Percentiles rank a stretch among this genome's conserved stretches.
These are phyloP conservation scores for Nigrospora oryzae DNA, from an alignment of 2,329 filamentous ascomycete species.

Conservation along the genomic window DNA sequence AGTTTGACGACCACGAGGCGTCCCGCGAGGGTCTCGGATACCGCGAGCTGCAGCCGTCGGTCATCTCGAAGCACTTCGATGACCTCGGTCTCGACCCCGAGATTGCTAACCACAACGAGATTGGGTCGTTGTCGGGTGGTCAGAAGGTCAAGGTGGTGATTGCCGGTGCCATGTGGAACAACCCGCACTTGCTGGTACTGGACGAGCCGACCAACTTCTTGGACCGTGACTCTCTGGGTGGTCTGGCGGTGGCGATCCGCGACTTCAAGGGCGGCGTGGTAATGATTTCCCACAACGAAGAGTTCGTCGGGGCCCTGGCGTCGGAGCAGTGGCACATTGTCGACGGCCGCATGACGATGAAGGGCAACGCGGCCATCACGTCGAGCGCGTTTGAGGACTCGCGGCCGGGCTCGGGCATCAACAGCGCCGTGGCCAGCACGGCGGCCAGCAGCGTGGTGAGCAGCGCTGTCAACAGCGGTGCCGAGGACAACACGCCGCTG, in stretches of 20 bases:
- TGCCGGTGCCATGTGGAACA: conserved; percentile 96
- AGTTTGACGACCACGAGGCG: conserved; percentile 97
- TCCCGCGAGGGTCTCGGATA: conserved; percentile 98
- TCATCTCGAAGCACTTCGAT: conserved; percentile 97
- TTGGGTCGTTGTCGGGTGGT: conserved; percentile 88
- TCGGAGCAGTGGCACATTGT: conserved; percentile 94
- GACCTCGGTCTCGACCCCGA: conserved; percentile 94
- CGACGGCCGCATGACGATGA: conserved; percentile 79
- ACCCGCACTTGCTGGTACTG: conserved; percentile 91
- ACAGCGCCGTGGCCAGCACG: conserved; percentile 45
- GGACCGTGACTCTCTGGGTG: conserved; percentile 93
- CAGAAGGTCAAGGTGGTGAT: conserved; percentile 99
- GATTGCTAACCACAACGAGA: conserved; percentile 98
- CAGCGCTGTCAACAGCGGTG: conserved; percentile 70
- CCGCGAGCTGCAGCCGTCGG: conserved; percentile 82
- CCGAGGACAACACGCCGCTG: conserved; percentile 69
- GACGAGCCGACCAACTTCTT: conserved; percentile 99
- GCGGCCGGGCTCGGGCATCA: conserved; percentile 49
- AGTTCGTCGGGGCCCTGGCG: conserved; percentile 93
- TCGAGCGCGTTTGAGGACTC: conserved; percentile 83
- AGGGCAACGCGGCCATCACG: conserved; percentile 65
- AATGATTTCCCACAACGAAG: conserved; percentile 99
- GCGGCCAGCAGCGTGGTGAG: conserved; percentile 46
- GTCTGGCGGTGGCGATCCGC: conserved; percentile 92
- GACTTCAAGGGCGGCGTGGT: conserved; percentile 98